A percentile compares a stretch with the other conserved stretches of the same genome.
Evolutionary conservation across 305 asterid species (phyloP).

Genomic region (Striga hermonthica): DNA sequence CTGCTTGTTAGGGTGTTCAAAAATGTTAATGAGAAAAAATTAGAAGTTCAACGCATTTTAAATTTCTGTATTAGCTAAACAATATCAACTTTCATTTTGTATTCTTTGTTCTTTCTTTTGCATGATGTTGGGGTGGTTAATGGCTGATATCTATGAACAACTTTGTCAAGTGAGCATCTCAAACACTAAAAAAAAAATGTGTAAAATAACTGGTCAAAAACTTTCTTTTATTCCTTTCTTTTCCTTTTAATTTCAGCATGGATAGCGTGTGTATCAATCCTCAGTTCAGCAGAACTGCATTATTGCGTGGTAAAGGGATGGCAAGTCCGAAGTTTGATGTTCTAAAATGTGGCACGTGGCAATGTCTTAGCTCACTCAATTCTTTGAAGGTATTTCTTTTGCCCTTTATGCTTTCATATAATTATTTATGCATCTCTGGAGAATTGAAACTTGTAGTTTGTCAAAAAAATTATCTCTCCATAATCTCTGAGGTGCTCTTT

Average conservation of each 20-base stretch:
- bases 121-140: not conserved
- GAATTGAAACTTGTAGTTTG: conserved; percentile 2
- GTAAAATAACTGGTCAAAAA: conserved; percentile 10
- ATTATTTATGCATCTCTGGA: conserved; percentile 9
- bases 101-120: not conserved
- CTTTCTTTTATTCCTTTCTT: not conserved
- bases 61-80: not conserved
- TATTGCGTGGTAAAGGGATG: conserved; percentile 35
- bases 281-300: conserved; percentile 36
- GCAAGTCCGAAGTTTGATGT: conserved; percentile 36
- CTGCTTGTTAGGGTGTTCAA: not conserved
- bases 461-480: not conserved
- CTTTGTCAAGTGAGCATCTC: conserved; percentile 6
- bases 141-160: conserved; percentile 6
- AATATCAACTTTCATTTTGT: not conserved
- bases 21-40: not conserved
- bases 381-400: conserved; percentile 50
- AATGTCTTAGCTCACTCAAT: conserved; percentile 51
- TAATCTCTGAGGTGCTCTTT: not conserved
- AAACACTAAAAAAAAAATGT: not conserved
- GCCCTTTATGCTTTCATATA: not conserved
- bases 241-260: conserved; percentile 50
- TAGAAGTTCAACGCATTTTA: not conserved
- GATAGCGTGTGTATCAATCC: conserved; percentile 43
- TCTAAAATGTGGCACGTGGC: conserved; percentile 33